A percentile compares a stretch with the other conserved stretches of the same genome.
Evolutionary conservation across 1,284 basidiomycete species (phyloP).

Genomic region (Apiotrichum akiyoshidainum): DNA sequence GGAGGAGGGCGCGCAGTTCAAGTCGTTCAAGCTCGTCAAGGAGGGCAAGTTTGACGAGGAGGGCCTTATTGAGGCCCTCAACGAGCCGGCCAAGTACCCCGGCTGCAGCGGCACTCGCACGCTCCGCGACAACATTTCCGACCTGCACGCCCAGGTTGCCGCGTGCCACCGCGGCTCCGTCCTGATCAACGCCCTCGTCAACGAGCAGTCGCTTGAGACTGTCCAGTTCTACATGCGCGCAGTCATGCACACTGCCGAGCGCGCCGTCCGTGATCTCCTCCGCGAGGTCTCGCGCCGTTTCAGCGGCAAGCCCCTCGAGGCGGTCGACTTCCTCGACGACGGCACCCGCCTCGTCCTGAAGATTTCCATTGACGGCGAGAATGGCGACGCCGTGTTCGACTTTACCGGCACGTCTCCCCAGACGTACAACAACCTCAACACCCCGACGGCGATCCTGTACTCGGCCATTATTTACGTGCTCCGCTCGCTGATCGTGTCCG

Average conservation of each 20-base stretch:
- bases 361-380: slow-evolving; percentile 74
- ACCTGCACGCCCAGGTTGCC: slow-evolving; percentile 44
- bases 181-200: slow-evolving; percentile 38
- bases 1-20: slow-evolving; percentile 53
- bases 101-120: slow-evolving; percentile 78
- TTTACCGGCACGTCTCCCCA: slow-evolving; percentile 84
- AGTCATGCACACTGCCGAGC: slow-evolving; percentile 86
- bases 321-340: slow-evolving; percentile 42
- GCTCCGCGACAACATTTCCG: slow-evolving; percentile 61
- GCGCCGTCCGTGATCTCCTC: slow-evolving; percentile 78
- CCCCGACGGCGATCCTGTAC: slow-evolving; percentile 79
- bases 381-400: slow-evolving; percentile 81
- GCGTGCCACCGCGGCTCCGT: slow-evolving; percentile 40
- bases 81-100: slow-evolving; percentile 79
- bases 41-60: slow-evolving; percentile 51
- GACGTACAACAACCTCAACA: slow-evolving; percentile 56
- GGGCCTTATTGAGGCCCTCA: slow-evolving; percentile 75
- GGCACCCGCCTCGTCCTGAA: slow-evolving; percentile 54
- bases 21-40: slow-evolving; percentile 56
- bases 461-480: slow-evolving; percentile 92
- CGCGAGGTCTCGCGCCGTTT: slow-evolving; percentile 67
- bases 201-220: slow-evolving; percentile 54
- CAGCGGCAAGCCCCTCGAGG: slow-evolving; percentile 65
- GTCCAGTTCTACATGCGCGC: slow-evolving; percentile 70
- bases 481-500: slow-evolving; percentile 83